Evolutionary conservation across 129 eudicot genomes (phyloP).

Genomic region (Flaveria sonorensis): DNA sequence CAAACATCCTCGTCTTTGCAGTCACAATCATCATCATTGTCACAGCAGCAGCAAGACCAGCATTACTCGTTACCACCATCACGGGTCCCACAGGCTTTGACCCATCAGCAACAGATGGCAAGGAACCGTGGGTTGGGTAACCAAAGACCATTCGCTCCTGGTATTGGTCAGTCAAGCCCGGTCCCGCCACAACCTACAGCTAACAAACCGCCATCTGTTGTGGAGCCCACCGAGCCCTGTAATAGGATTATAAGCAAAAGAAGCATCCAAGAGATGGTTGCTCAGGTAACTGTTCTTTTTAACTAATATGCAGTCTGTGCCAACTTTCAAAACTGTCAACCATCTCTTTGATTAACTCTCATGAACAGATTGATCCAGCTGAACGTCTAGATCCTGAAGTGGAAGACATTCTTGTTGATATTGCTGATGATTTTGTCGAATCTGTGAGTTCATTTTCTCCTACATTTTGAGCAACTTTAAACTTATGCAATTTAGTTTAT

Average conservation of each 20-base stretch:
- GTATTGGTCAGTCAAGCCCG: conserved; percentile 44
- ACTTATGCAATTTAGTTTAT: conserved; percentile 6
- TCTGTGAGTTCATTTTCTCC: conserved; percentile 60
- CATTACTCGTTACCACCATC: conserved; percentile 61
- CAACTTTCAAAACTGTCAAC: background rate
- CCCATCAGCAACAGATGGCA: conserved; percentile 65
- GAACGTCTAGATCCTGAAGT: conserved; percentile 83
- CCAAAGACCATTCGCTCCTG: conserved; percentile 59
- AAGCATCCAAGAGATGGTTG: conserved; percentile 81
- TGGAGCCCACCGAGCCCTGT: conserved; percentile 57
- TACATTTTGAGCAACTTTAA: background rate
- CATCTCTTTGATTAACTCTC: conserved; percentile 15
- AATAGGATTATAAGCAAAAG: conserved; percentile 71
- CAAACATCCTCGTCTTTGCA: conserved; percentile 53
- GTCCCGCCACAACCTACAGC: conserved; percentile 37
- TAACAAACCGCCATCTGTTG: conserved; percentile 42
- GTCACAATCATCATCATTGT: conserved; percentile 45
- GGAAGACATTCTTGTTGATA: conserved; percentile 89
- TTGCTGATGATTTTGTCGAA: conserved; percentile 91
- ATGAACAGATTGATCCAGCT: conserved; percentile 75
- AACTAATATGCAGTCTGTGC: conserved; percentile 6
- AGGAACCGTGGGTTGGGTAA: conserved; percentile 64
- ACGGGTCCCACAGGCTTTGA: conserved; percentile 50
- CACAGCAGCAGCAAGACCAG: conserved; percentile 69
- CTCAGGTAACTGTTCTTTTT: conserved; percentile 52